These are phyloP conservation scores for Dothistroma pini DNA, from an alignment of 2,329 filamentous ascomycete genomes.

Conservation along the genomic window DNA sequence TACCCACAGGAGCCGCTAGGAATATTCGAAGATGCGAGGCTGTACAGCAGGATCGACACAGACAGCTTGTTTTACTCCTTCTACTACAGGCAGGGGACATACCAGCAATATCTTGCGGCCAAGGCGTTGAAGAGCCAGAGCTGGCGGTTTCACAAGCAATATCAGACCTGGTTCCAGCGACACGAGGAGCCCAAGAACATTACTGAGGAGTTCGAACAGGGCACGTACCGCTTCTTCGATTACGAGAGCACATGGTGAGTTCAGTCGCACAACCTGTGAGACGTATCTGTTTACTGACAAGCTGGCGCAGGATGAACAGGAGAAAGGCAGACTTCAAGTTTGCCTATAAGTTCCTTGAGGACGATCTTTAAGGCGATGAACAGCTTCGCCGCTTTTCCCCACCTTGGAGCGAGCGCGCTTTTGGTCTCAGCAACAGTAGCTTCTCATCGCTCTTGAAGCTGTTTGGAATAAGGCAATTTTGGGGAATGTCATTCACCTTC, in stretches of 20 bases:
- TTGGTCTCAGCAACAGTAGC: constrained; percentile 15
- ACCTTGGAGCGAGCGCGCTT: background rate
- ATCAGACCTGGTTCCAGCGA: constrained; percentile 98
- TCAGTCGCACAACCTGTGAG: constrained; percentile 5
- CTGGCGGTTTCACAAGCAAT: constrained; percentile 99
- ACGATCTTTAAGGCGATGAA: constrained; percentile 48
- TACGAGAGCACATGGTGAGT: constrained; percentile 97
- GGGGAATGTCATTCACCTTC: constrained; percentile 3
- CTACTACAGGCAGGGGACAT: constrained; percentile 95
- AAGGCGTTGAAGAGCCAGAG: constrained; percentile 98
- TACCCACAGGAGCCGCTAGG: constrained; percentile 91
- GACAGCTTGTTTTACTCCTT: constrained; percentile 98
- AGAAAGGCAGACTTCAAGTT: constrained; percentile 98
- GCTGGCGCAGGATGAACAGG: constrained; percentile 81
- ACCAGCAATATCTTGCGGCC: constrained; percentile 91
- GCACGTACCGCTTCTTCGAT: constrained; percentile 98
- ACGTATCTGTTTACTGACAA: constrained; percentile 12
- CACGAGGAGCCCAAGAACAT: constrained; percentile 99
- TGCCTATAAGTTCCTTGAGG: constrained; percentile 94
- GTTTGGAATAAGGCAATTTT: background rate
- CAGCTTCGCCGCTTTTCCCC: background rate
- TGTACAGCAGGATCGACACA: constrained; percentile 87
- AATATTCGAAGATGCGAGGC: constrained; percentile 83
- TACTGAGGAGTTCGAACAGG: constrained; percentile 97
- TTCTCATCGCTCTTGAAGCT: constrained; percentile 1